Evolutionary conservation across 2,329 filamentous ascomycete species (phyloP).

Genomic region (Cordyceps cicadae): DNA sequence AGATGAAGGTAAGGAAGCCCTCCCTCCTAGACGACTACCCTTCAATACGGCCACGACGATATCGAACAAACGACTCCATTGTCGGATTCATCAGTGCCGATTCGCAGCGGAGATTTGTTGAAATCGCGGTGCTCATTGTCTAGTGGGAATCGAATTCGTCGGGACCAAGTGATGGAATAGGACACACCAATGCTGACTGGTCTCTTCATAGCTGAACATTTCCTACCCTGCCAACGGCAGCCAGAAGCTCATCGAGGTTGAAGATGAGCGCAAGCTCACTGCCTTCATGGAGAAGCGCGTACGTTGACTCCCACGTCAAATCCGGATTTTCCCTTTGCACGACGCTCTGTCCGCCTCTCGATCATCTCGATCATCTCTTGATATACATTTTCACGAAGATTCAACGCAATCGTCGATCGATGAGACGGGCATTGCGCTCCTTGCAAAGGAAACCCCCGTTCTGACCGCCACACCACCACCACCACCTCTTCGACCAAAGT

Average conservation of each 20-base stretch:
- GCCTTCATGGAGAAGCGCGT: constrained; percentile 98
- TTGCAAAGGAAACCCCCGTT: neutral
- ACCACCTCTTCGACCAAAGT: neutral
- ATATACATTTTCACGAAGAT: neutral
- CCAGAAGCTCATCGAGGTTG: constrained; percentile 97
- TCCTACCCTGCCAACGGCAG: constrained; percentile 97
- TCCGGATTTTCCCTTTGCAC: neutral
- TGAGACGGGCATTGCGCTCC: neutral
- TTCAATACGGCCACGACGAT: neutral
- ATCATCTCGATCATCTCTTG: neutral
- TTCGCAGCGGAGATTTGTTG: neutral
- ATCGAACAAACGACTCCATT: neutral
- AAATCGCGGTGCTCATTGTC: neutral
- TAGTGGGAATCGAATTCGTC: neutral
- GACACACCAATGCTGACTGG: constrained; percentile 25
- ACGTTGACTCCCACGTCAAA: constrained; percentile 34
- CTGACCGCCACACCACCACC: neutral
- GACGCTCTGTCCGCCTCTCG: constrained; percentile 4
- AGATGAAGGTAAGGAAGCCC: constrained; percentile 37
- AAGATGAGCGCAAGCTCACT: constrained; percentile 98
- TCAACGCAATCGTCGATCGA: neutral
- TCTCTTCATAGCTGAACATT: constrained; percentile 47
- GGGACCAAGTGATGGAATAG: neutral
- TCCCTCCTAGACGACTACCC: neutral
- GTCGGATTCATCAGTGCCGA: neutral